Base-by-base conservation (phyloP, 768 basidiomycete species). In the Pulveroboletus sp. region DNA sequence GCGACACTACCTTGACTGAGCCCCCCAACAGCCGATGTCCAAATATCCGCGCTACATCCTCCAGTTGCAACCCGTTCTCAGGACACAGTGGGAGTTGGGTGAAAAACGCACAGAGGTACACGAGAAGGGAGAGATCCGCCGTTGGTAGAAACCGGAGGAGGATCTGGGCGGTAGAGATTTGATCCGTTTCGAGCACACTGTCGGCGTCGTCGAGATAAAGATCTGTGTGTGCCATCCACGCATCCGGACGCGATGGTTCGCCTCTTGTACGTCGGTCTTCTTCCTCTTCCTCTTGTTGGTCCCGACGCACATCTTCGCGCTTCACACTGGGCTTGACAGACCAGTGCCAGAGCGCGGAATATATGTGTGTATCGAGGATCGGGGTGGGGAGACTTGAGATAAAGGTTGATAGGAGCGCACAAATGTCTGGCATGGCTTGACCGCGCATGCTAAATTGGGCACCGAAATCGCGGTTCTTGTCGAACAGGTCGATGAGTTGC, bases 131-230 rank as follows among this genome's bases (percentile, higher is more conserved):
- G 51, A 76, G 67, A 46, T 69, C 63, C 11, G 66, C 55, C 2
- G 65, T 64, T 1, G 77, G 75, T 6, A 80, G 70, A 39, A 82
- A 70, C 7, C 75, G 75, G n/a, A 82, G 70, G 44, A 81, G 59
- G 56, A 75, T 66, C 49, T 76, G 76, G 12, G 78, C 77, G 26
- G 68, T 66, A 1, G 57, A 54, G 51, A 80, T 52, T 33, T 71
- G 70, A 12, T 66, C 55, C 7, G 57, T 43, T 51, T 72, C 74
- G 24, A 69, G 50, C 41, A 58, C 51, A 39, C 57, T 51, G 31
- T 58, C 58, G 38, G 48, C 30, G 7, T 58, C 55, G 33, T 53
- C 57, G 27, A 56, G 14, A 35, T 48, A 54, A 12, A 60, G 42
- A 18, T 61, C 54, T n/a, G 52, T 56, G 21, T 43, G 58, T 31